phyloP scores from a whole-genome alignment of 495 filamentous ascomycete species.

The Bacidia rubella region DNA sequence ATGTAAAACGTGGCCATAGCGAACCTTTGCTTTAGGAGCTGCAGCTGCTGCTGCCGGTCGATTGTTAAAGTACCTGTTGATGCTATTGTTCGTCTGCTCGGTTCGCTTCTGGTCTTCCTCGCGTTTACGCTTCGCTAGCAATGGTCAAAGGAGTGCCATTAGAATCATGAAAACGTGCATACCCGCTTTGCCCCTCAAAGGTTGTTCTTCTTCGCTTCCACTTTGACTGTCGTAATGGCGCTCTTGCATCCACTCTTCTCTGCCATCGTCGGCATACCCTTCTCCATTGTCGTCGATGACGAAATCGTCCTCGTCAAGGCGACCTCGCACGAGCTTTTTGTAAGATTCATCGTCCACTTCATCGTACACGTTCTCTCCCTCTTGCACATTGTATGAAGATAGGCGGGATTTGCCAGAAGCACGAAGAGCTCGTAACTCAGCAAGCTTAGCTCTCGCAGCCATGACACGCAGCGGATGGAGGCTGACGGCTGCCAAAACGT shows the following conservation, averaged over 20 bases:
- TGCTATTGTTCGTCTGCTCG: slow-evolving; percentile 77
- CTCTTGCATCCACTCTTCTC: slow-evolving; percentile 85
- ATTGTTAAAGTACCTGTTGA: slow-evolving; percentile 84
- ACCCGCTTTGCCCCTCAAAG: slow-evolving; percentile 52
- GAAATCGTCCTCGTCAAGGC: slow-evolving; percentile 90
- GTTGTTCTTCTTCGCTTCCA: slow-evolving; percentile 59
- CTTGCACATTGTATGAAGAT: slow-evolving; percentile 75
- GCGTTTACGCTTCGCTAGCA: slow-evolving; percentile 65
- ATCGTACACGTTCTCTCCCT: slow-evolving; percentile 79
- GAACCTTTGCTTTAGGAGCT: slow-evolving; percentile 59
- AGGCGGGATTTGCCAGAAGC: slow-evolving; percentile 82
- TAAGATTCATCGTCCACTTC: slow-evolving; percentile 96
- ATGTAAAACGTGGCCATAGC: neutral
- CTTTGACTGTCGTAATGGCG: slow-evolving; percentile 46
- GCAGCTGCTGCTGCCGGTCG: slow-evolving; percentile 49
- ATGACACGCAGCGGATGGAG: neutral
- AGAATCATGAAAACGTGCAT: neutral
- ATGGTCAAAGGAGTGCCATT: neutral
- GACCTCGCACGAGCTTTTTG: slow-evolving; percentile 82
- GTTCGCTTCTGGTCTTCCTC: slow-evolving; percentile 80
- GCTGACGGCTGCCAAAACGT: neutral
- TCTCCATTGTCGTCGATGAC: slow-evolving; percentile 91
- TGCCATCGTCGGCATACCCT: slow-evolving; percentile 90
- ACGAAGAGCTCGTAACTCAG: slow-evolving; percentile 72
- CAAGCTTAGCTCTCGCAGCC: slow-evolving; percentile 28